phyloP scores from a whole-genome alignment of 2,329 filamentous ascomycete genomes.

The Penicillium sp. region DNA sequence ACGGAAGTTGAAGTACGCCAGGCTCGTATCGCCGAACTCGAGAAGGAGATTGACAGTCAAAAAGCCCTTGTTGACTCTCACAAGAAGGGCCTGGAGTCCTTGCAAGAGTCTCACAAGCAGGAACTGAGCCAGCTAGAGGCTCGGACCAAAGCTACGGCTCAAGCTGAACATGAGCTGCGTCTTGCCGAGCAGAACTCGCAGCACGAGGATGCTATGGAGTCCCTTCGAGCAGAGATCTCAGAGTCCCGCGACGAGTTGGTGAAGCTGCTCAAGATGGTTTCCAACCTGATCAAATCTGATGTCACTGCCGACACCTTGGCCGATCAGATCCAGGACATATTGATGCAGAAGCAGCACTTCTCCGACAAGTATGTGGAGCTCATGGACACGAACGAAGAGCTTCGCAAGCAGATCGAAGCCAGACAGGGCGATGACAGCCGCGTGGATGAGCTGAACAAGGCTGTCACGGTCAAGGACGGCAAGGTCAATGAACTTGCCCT shows the following conservation, averaged over 20 bases:
- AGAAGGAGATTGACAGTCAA: constrained; percentile 62
- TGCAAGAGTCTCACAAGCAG: constrained; percentile 58
- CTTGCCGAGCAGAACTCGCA: constrained; percentile 59
- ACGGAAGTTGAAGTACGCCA: constrained; percentile 55
- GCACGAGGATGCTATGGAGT: constrained; percentile 63
- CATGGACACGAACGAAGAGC: constrained; percentile 45
- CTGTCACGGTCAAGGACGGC: constrained; percentile 53
- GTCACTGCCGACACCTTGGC: constrained; percentile 62
- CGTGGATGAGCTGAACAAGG: constrained; percentile 45
- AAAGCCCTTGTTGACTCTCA: constrained; percentile 60
- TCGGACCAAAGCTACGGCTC: constrained; percentile 40
- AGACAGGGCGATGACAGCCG: constrained; percentile 43
- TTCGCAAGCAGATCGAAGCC: constrained; percentile 43
- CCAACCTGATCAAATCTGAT: constrained; percentile 48
- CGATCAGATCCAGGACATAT: constrained; percentile 64
- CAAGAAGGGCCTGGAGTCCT: constrained; percentile 56
- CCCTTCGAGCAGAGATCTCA: constrained; percentile 65
- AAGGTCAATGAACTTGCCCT: constrained; percentile 61
- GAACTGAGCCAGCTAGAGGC: constrained; percentile 48
- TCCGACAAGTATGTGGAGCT: constrained; percentile 49
- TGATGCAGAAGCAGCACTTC: constrained; percentile 49
- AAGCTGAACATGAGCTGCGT: constrained; percentile 43
- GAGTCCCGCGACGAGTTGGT: constrained; percentile 70
- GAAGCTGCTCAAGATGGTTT: constrained; percentile 67
- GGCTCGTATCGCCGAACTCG: constrained; percentile 58